phyloP scores from a whole-genome alignment of 2,329 filamentous ascomycete genomes.

The Emydomyces testavorans region DNA sequence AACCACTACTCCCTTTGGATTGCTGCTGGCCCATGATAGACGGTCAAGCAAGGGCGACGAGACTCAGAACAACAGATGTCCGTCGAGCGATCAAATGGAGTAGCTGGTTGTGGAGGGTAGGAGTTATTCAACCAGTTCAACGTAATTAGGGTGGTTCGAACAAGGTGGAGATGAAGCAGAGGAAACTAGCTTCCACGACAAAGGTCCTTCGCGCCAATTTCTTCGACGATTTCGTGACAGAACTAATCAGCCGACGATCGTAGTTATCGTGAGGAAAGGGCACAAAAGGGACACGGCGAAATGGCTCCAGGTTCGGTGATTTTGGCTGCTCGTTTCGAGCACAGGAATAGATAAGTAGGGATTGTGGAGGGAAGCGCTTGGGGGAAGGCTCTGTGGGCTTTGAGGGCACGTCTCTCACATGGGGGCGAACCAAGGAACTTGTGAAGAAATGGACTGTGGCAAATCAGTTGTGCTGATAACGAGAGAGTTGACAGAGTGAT shows the following conservation, averaged over 20 bases:
- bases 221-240: slow-evolving; percentile 12
- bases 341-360: not conserved
- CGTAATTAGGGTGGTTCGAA: slow-evolving; percentile 17
- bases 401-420: slow-evolving; percentile 3
- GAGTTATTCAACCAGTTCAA: not conserved
- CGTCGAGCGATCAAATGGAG: not conserved
- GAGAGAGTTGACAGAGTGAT: no score
- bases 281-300: slow-evolving; percentile 7
- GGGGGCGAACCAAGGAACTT: not conserved
- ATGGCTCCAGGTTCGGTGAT: slow-evolving; percentile 17
- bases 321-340: slow-evolving; percentile 13
- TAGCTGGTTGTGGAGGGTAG: not conserved
- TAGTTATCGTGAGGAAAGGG: slow-evolving; percentile 14
- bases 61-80: not conserved
- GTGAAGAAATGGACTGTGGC: not conserved
- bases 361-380: not conserved
- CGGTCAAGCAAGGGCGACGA: not conserved
- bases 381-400: not conserved
- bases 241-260: slow-evolving; percentile 13
- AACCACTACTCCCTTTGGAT: slow-evolving; percentile 35
- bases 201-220: slow-evolving; percentile 14
- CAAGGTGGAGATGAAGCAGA: slow-evolving; percentile 18
- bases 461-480: not conserved
- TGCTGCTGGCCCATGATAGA: slow-evolving; percentile 41
- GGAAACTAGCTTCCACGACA: slow-evolving; percentile 17